These are phyloP conservation scores for Trichopus zeylanicus DNA, from an alignment of 116 monocot genomes.

Conservation along the genomic window DNA sequence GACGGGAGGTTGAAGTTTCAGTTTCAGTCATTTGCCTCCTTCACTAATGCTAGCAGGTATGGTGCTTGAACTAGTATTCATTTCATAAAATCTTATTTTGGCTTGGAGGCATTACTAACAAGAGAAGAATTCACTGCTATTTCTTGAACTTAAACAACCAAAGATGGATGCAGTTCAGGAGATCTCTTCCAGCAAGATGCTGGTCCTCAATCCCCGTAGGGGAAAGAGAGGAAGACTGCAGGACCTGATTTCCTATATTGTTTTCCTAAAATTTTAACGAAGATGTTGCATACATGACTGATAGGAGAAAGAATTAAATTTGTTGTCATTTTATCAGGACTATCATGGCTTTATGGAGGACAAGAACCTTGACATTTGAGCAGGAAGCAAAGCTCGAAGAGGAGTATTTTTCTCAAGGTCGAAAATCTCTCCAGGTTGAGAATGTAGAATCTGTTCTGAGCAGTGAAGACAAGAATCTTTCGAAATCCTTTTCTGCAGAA, in stretches of 20 bases:
- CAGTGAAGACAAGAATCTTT: slow-evolving; percentile 6
- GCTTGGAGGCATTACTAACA: too few species aligned
- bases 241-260: slow-evolving; percentile 11
- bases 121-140: too few species aligned
- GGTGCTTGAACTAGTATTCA: too few species aligned
- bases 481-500: too few species aligned
- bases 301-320: neutral
- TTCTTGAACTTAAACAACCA: too few species aligned
- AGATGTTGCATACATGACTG: too few species aligned
- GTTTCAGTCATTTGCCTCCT: slow-evolving; percentile 68
- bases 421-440: slow-evolving; percentile 7
- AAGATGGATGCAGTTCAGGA: too few species aligned
- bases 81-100: too few species aligned
- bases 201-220: slow-evolving; percentile 6
- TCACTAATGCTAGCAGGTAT: slow-evolving; percentile 44
- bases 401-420: slow-evolving; percentile 13
- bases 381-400: slow-evolving; percentile 21
- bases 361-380: slow-evolving; percentile 13
- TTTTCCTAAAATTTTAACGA: too few species aligned
- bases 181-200: slow-evolving; percentile 12
- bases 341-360: slow-evolving; percentile 29
- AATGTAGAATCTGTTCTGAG: slow-evolving; percentile 11
- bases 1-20: slow-evolving; percentile 66
- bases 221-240: slow-evolving; percentile 28
- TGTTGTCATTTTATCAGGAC: slow-evolving; percentile 9